Conservation (phyloP, 179 eudicot genomes). For the Silene coronaria region DNA sequence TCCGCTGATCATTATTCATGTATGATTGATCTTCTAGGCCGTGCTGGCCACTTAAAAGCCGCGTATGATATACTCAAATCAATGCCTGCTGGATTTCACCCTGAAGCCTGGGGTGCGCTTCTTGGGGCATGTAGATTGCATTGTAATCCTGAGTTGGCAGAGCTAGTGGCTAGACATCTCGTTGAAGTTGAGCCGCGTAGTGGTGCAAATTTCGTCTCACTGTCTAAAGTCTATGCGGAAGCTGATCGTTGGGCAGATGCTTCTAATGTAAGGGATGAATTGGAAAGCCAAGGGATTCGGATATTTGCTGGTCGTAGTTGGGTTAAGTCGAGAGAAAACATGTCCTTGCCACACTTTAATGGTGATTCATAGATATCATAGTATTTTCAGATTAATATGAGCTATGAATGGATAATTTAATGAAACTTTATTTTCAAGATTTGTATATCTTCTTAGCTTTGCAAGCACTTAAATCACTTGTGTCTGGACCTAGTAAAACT, state of each 20-base stretch:
- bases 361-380: not conserved
- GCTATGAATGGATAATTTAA: too few species aligned
- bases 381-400: not conserved
- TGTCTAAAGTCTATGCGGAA: constrained; percentile 52
- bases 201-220: constrained; percentile 40
- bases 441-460: too few species aligned
- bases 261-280: constrained; percentile 32
- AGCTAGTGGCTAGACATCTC: constrained; percentile 36
- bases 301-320: constrained; percentile 43
- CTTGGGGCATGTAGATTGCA: constrained; percentile 58
- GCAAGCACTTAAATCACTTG: too few species aligned
- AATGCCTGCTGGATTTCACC: constrained; percentile 41
- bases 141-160: constrained; percentile 39
- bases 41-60: constrained; percentile 41
- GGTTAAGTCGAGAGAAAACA: constrained; percentile 20
- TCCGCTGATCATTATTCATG: constrained; percentile 62
- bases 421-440: too few species aligned
- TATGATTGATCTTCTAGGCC: constrained; percentile 54
- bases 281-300: constrained; percentile 40
- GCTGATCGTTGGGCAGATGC: constrained; percentile 53
- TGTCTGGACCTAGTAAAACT: too few species aligned
- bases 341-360: not conserved
- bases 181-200: constrained; percentile 46
- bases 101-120: constrained; percentile 62
- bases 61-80: constrained; percentile 46